Evolutionary conservation across 306 rosid species (phyloP).

Genomic region (Rosa lucieae): DNA sequence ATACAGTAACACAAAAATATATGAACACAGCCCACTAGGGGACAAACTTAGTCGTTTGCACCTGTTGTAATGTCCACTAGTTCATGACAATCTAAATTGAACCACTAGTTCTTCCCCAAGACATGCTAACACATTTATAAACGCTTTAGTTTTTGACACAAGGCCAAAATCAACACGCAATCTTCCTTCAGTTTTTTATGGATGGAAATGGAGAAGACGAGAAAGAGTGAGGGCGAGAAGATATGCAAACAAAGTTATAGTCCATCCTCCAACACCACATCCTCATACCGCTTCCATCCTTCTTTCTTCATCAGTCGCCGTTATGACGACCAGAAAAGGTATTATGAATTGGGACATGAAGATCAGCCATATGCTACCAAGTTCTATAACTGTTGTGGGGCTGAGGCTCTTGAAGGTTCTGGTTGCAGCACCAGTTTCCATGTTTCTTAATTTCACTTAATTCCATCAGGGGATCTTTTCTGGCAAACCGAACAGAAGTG

Average conservation of each 20-base stretch:
- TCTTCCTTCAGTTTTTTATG: neutral
- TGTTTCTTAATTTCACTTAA: slow-evolving; percentile 42
- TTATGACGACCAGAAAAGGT: slow-evolving; percentile 33
- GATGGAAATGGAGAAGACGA: neutral
- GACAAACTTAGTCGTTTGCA: too few species aligned
- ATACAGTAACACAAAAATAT: too few species aligned
- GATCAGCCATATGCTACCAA: slow-evolving; percentile 87
- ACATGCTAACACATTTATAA: too few species aligned
- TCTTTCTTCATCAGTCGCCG: slow-evolving; percentile 79
- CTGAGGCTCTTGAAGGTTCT: slow-evolving; percentile 69
- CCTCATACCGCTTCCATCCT: slow-evolving; percentile 85
- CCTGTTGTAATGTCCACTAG: too few species aligned
- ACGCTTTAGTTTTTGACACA: too few species aligned
- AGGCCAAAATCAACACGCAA: too few species aligned
- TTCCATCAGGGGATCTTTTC: neutral
- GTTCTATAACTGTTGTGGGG: slow-evolving; percentile 95
- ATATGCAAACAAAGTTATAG: slow-evolving; percentile 48
- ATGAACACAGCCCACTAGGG: too few species aligned
- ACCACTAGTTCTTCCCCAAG: too few species aligned
- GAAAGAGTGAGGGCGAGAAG: slow-evolving; percentile 19
- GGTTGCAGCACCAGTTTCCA: slow-evolving; percentile 81
- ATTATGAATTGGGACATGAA: slow-evolving; percentile 72
- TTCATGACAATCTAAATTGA: too few species aligned
- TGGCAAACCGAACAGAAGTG: neutral
- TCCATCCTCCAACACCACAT: slow-evolving; percentile 41